phyloP scores from a whole-genome alignment of 2,329 filamentous ascomycete species.

The Colletotrichum higginsianum region DNA sequence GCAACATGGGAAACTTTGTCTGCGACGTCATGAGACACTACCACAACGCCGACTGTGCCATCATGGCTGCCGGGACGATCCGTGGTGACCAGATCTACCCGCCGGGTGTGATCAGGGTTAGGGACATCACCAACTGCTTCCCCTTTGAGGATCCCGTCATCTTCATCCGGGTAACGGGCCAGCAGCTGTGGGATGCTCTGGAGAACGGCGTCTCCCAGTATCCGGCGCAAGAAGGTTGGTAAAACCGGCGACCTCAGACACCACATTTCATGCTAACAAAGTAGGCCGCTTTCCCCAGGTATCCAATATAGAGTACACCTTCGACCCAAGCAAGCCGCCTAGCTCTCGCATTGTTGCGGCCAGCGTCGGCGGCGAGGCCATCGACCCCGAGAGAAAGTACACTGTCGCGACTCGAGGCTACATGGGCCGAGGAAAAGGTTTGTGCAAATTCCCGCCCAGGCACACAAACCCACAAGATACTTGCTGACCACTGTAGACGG shows the following conservation, averaged over 20 bases:
- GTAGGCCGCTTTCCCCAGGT: slow-evolving; percentile 85
- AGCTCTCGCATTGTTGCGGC: slow-evolving; percentile 76
- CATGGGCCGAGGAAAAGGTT: slow-evolving; percentile 85
- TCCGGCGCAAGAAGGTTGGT: slow-evolving; percentile 81
- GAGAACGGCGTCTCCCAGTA: slow-evolving; percentile 88
- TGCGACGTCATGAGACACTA: slow-evolving; percentile 92
- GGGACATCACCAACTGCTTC: slow-evolving; percentile 90
- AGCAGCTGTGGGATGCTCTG: slow-evolving; percentile 82
- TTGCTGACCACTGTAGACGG: slow-evolving; percentile 69
- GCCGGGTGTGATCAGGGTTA: slow-evolving; percentile 81
- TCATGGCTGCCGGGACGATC: slow-evolving; percentile 90
- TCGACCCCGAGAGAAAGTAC: slow-evolving; percentile 77
- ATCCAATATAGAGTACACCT: slow-evolving; percentile 83
- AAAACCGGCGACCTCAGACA: not conserved
- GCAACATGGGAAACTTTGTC: slow-evolving; percentile 91
- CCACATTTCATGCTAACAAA: not conserved
- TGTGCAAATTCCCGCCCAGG: not conserved
- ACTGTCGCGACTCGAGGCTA: slow-evolving; percentile 86
- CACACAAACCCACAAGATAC: not conserved
- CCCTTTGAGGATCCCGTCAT: slow-evolving; percentile 94
- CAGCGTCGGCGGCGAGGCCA: slow-evolving; percentile 71
- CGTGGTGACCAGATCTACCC: slow-evolving; percentile 91
- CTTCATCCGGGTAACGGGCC: slow-evolving; percentile 79
- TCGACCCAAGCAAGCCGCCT: slow-evolving; percentile 73
- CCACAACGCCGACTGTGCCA: slow-evolving; percentile 83